A percentile compares a stretch with the other conserved stretches of the same genome.
These are phyloP conservation scores for Dothiorella sarmentorum DNA, from an alignment of 2,329 filamentous ascomycete species.

Conservation along the genomic window DNA sequence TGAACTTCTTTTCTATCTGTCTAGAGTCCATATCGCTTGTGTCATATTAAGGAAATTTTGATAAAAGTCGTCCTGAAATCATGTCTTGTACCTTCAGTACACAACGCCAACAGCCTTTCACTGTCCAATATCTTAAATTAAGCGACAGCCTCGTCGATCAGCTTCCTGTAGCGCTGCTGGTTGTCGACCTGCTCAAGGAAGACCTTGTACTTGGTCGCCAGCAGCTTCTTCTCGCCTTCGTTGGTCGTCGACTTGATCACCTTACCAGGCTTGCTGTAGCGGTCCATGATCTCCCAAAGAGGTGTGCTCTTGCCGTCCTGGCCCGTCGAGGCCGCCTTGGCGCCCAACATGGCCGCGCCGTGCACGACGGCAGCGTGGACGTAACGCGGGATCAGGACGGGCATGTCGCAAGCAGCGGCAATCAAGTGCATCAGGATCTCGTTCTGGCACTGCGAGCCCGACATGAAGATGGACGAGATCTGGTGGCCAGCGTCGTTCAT, in stretches of 20 bases:
- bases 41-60: constrained; percentile 1
- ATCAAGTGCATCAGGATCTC: constrained; percentile 86
- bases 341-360: constrained; percentile 96
- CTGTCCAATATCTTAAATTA: neutral
- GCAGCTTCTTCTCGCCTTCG: constrained; percentile 69
- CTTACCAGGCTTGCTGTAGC: constrained; percentile 91
- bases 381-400: constrained; percentile 88
- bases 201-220: constrained; percentile 90
- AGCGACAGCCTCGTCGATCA: constrained; percentile 62
- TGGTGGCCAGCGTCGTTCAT: constrained; percentile 90
- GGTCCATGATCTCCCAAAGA: constrained; percentile 95
- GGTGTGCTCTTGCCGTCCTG: constrained; percentile 75
- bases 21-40: neutral
- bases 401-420: constrained; percentile 85
- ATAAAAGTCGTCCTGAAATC: neutral
- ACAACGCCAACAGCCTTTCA: no score
- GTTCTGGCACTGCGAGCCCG: constrained; percentile 95
- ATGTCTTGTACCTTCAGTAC: neutral
- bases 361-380: constrained; percentile 95
- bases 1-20: constrained; percentile 1
- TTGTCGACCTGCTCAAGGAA: constrained; percentile 88
- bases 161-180: constrained; percentile 76
- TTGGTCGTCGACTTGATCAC: constrained; percentile 73
- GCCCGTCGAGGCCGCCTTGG: constrained; percentile 87
- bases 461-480: constrained; percentile 97